Conservation (phyloP, 257 asterid genomes). For the Solanum chiquidenum region DNA sequence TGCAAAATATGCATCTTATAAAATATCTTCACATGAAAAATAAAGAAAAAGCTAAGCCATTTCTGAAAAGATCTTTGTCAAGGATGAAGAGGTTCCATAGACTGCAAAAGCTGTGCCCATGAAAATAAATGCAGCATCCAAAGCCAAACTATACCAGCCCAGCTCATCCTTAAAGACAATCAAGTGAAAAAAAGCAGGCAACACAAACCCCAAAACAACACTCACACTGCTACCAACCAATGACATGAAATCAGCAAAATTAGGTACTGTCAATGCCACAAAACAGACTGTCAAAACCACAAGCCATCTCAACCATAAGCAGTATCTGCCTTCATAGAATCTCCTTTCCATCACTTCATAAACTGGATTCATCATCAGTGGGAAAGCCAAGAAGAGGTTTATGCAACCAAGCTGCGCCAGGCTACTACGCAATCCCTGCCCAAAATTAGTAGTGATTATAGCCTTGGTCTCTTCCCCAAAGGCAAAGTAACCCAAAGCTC, state of each 20-base stretch:
- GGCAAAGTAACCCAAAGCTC: constrained; percentile 12
- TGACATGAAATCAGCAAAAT: constrained; percentile 75
- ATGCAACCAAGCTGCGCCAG: constrained; percentile 12
- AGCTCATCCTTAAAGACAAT: constrained; percentile 46
- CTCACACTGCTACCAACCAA: constrained; percentile 65
- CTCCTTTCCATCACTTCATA: constrained; percentile 15
- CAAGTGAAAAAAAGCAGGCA: constrained; percentile 72
- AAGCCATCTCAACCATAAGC: constrained; percentile 8
- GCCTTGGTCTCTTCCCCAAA: constrained; percentile 17
- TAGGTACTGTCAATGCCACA: constrained; percentile 24
- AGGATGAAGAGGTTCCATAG: constrained; percentile 16
- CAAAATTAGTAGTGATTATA: constrained; percentile 11
- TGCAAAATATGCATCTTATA: background rate
- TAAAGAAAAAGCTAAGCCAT: background rate
- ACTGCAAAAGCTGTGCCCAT: constrained; percentile 13
- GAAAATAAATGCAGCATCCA: constrained; percentile 11
- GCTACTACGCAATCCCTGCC: constrained; percentile 1
- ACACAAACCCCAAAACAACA: constrained; percentile 68
- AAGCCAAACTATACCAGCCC: constrained; percentile 14
- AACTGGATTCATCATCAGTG: constrained; percentile 19
- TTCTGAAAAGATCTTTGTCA: constrained; percentile 5
- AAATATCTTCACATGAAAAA: background rate
- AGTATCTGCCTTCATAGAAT: constrained; percentile 5
- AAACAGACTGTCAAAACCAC: constrained; percentile 3
- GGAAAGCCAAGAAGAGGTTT: constrained; percentile 11